A percentile compares a stretch with the other conserved stretches of the same genome.
Conservation (phyloP, 2,329 filamentous ascomycete genomes). For the Xylaria sp. region DNA sequence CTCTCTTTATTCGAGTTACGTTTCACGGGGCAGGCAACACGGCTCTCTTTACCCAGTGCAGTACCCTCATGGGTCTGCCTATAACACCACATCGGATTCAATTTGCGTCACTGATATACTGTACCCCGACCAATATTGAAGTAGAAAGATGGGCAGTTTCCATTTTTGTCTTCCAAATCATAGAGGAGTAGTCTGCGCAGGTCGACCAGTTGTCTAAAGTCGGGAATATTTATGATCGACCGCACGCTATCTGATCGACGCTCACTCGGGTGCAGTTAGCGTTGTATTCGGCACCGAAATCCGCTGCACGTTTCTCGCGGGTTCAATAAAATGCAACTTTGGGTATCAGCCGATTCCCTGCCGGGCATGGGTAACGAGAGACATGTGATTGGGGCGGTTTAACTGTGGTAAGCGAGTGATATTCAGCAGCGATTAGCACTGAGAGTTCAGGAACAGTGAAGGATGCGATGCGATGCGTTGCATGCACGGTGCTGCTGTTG, state of each 20-base stretch:
- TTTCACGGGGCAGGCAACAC: too few relatives aligned
- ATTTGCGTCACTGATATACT: not conserved
- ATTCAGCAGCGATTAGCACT: conserved; percentile 9
- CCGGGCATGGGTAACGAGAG: not conserved
- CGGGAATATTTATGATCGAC: not conserved
- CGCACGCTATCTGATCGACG: not conserved
- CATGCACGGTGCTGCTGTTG: conserved; percentile 5
- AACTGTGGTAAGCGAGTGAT: conserved; percentile 2
- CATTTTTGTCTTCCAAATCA: not conserved
- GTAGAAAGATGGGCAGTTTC: not conserved
- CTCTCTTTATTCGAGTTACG: too few relatives aligned
- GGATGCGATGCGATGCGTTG: not conserved
- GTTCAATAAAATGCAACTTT: not conserved
- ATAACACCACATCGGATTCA: not conserved
- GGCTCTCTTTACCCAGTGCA: too few relatives aligned
- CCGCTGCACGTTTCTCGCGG: not conserved
- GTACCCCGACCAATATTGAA: not conserved
- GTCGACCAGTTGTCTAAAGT: not conserved
- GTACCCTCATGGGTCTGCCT: not conserved
- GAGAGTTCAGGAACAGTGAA: not conserved
- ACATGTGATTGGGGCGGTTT: not conserved
- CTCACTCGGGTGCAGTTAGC: not conserved
- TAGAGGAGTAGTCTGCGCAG: not conserved
- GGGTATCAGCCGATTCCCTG: not conserved
- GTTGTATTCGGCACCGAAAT: not conserved